Evolutionary conservation across 2,329 filamentous ascomycete genomes (phyloP), one percentile per base, ranked within the genome.

Genomic region (Madurella mycetomatis): DNA sequence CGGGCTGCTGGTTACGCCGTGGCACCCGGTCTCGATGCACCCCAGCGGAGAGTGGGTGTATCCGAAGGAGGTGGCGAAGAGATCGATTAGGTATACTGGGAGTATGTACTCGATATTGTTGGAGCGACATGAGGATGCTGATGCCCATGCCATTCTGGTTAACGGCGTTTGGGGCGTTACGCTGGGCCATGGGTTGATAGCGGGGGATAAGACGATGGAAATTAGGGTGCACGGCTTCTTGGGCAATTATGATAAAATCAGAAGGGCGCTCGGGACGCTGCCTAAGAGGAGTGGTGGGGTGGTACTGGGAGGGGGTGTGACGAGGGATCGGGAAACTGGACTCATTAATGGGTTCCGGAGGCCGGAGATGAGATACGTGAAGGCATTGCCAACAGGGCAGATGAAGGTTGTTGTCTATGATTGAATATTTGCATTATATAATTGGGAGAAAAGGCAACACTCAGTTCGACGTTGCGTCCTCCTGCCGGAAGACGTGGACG

Each of bases 71-170:
- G 60, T 74, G 1, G 65, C 70, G 0, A 60, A 65, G 0, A 49
- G 61, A 1, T 17, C 59, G 7, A 66, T 74, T 0, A 61, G 67
- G 2, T 82, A 81, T 49, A 76, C 76, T 0, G 81, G 81, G 0
- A 65, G 65, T 2, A 71, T 85, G 5, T 85, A 82, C 68, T 85
- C 82, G 0, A 68, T 85, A 1, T 64, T 85, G 16, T 67, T 86
- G 16, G 72, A 82, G 66, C 69, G 69, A 1, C 74, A 78, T 56
- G 46, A 45, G 1, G 67, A 74, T 50, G 43, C 66, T 0, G 71
- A 73, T 8, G 75, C 77, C 0, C 81, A 85, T 60, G 77, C 79
- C 0, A 68, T 85, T 31, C 62, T 66, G 1, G 69, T 81, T 13
- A 73, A 67, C n/a, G 69, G 68, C 4, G n/a, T 63, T 42, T 80